Evolutionary conservation across 768 basidiomycete genomes (phyloP).

Genomic region (Calocybe indica): DNA sequence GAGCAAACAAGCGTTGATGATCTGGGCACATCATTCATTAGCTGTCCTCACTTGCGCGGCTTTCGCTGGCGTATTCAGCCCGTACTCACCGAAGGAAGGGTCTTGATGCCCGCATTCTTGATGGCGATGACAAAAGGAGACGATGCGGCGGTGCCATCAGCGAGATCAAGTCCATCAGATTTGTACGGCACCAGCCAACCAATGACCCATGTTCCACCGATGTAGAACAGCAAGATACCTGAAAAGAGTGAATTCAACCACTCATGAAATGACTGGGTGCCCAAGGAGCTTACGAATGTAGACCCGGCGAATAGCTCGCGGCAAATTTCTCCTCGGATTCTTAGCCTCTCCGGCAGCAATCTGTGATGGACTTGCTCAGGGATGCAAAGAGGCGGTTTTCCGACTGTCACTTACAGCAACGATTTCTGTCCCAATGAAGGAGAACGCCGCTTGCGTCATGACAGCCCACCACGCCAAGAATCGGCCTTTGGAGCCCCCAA

Average conservation of each 20-base stretch:
- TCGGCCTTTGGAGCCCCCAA: conserved; percentile 62
- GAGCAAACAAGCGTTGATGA: conserved; percentile 79
- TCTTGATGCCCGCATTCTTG: conserved; percentile 77
- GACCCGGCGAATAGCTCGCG: conserved; percentile 63
- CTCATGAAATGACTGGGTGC: background rate
- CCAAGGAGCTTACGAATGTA: conserved; percentile 49
- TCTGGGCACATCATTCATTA: conserved; percentile 23
- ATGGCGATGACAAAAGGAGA: conserved; percentile 94
- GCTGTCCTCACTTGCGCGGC: background rate
- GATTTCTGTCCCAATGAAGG: conserved; percentile 90
- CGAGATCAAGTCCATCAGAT: conserved; percentile 45
- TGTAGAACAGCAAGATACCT: conserved; percentile 81
- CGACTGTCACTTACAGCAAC: conserved; percentile 61
- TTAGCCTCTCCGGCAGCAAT: conserved; percentile 88
- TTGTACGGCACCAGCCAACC: conserved; percentile 79
- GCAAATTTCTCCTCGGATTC: conserved; percentile 68
- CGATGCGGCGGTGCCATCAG: conserved; percentile 56
- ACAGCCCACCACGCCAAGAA: conserved; percentile 60
- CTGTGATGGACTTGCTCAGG: conserved; percentile 25
- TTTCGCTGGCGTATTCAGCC: background rate
- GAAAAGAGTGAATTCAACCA: conserved; percentile 21
- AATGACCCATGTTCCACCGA: conserved; percentile 65
- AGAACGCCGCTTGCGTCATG: conserved; percentile 86
- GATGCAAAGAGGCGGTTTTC: background rate
- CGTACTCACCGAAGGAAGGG: conserved; percentile 64